phyloP scores from a whole-genome alignment of 73 alveolate genomes.

The Loxodes magnus region DNA sequence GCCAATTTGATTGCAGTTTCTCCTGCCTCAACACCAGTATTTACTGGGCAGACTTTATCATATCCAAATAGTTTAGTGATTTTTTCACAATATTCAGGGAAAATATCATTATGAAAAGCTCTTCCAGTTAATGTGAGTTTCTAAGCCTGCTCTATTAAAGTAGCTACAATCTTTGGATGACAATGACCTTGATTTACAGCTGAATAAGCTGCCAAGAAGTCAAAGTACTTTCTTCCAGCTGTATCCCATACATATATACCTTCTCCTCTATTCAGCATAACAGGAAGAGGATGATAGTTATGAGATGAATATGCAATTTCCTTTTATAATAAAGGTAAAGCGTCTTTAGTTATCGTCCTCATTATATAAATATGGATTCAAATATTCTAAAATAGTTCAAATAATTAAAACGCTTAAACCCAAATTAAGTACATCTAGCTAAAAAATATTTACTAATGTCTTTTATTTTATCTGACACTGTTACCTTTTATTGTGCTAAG shows the following conservation, averaged over 20 bases:
- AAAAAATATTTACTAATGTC: too few relatives aligned
- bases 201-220: constrained; percentile 87
- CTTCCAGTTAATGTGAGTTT: constrained; percentile 61
- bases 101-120: constrained; percentile 74
- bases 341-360: neutral
- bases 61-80: constrained; percentile 64
- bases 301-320: constrained; percentile 57
- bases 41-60: constrained; percentile 78
- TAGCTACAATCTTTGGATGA: constrained; percentile 77
- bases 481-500: too few relatives aligned
- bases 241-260: constrained; percentile 63
- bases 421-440: too few relatives aligned
- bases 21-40: constrained; percentile 91
- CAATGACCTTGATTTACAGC: constrained; percentile 93
- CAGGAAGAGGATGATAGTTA: constrained; percentile 81
- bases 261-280: constrained; percentile 29
- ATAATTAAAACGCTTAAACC: too few relatives aligned
- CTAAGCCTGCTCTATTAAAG: constrained; percentile 66
- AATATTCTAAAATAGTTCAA: too few relatives aligned
- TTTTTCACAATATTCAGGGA: constrained; percentile 55
- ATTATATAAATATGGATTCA: neutral
- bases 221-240: constrained; percentile 75
- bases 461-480: too few relatives aligned
- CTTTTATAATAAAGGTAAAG: constrained; percentile 31
- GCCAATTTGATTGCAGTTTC: constrained; percentile 89